Evolutionary conservation across 495 filamentous ascomycete genomes (phyloP), one percentile per base, ranked within the genome.

Genomic region (Rhizodiscina lignyota): DNA sequence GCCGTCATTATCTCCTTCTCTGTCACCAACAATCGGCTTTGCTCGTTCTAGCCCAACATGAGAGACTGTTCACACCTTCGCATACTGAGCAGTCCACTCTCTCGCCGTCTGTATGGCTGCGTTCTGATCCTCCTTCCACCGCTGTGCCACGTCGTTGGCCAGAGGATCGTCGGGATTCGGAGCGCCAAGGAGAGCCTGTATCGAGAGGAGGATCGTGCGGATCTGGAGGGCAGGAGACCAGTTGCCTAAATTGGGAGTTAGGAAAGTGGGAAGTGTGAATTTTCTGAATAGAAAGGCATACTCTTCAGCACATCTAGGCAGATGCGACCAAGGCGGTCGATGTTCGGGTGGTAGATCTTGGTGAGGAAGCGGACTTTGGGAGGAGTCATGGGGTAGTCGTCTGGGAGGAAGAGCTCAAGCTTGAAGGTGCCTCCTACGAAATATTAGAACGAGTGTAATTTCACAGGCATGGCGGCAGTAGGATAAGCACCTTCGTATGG

Each of bases 191-290:
- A 99, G 66, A 12, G 89, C 89, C 59, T 99, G 89, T 52, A 99
- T 99, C 15, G 85, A 94, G 21, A 99, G 74, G 2, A 99, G 69
- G 41, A 99, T 96, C 0, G 89, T 99, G 21, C 89, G 79, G 53
- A 99, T 99, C 54, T 99, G 89, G 3, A 99, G 72, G 18, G 89
- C 89, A 5, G 89, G 89, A 16, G 89, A 96, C 89, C 89, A 99
- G 67, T 99, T 99, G 51, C 84, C 86, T 94, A 17, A 13, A n/a
- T 11, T 26, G 26, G 37, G 20, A 47, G 18, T 28, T n/a, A n/a
- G n/a, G n/a, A n/a, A n/a, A n/a, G n/a, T n/a, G n/a, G n/a, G n/a
- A n/a, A n/a, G n/a, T n/a, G n/a, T n/a, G n/a, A n/a, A n/a, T 29
- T 20, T 8, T 27, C 13, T 27, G 8, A 27, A 27, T 27, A 8